Evolutionary conservation across 176 grass and related monocot species (phyloP).

Genomic region (Triticum timopheevii): DNA sequence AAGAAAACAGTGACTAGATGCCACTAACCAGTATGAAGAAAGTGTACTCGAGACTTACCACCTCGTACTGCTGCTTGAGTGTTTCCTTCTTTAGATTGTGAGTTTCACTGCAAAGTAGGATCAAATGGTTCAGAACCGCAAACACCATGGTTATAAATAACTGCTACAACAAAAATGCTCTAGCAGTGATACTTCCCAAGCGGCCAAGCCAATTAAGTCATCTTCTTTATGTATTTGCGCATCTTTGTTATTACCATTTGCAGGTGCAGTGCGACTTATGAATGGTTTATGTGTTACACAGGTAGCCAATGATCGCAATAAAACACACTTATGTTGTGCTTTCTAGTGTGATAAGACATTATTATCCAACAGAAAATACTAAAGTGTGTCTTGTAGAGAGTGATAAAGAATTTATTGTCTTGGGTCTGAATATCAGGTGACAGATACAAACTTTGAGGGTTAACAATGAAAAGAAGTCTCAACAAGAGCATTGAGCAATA

Average conservation of each 20-base stretch:
- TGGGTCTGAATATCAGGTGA: not conserved
- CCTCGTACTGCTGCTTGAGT: slow-evolving; percentile 67
- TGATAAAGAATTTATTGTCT: not conserved
- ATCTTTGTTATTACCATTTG: not conserved
- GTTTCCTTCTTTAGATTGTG: slow-evolving; percentile 88
- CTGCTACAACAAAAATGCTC: not conserved
- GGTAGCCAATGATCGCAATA: not conserved
- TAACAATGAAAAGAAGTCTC: not conserved
- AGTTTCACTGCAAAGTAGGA: slow-evolving; percentile 57
- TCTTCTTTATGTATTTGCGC: not conserved
- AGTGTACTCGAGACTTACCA: slow-evolving; percentile 47
- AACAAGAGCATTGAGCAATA: not conserved
- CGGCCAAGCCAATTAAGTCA: not conserved
- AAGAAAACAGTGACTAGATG: slow-evolving; percentile 17
- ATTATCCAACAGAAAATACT: not conserved
- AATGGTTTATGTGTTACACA: not conserved
- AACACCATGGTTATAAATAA: not conserved
- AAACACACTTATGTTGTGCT: not conserved
- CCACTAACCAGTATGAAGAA: slow-evolving; percentile 13
- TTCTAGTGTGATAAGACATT: not conserved
- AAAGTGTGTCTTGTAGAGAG: not conserved
- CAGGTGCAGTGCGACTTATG: not conserved
- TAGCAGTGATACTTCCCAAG: slow-evolving; percentile 4
- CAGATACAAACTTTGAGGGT: not conserved
- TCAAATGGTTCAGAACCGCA: slow-evolving; percentile 7